Evolutionary conservation across 176 grass and related monocot genomes (phyloP).

Genomic region (Oryza coarctata): DNA sequence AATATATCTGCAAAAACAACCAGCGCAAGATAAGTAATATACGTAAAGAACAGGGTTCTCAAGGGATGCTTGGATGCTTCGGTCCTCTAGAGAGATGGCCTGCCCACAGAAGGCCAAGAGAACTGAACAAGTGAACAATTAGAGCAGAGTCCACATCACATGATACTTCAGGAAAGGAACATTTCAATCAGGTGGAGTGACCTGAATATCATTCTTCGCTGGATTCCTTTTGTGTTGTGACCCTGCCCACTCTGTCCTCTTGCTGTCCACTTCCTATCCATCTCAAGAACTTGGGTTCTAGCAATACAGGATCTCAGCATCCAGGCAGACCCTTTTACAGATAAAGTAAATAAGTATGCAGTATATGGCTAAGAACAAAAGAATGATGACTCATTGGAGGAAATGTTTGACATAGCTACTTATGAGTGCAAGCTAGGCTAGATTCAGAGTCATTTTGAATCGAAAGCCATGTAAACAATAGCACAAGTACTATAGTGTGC

Average conservation of each 20-base stretch:
- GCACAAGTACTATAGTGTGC: background rate
- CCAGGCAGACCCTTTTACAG: constrained; percentile 62
- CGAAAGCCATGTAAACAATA: background rate
- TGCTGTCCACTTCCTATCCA: constrained; percentile 61
- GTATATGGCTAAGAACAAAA: constrained; percentile 33
- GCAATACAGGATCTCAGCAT: constrained; percentile 55
- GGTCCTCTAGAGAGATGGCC: constrained; percentile 21
- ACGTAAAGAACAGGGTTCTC: constrained; percentile 7
- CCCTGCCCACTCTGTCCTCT: constrained; percentile 42
- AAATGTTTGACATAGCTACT: background rate
- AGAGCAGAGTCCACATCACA: constrained; percentile 36
- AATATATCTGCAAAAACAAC: constrained; percentile 48
- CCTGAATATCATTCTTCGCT: constrained; percentile 47
- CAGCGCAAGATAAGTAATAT: constrained; percentile 37
- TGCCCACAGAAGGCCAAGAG: constrained; percentile 17
- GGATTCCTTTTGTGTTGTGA: constrained; percentile 39
- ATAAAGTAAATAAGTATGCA: constrained; percentile 58
- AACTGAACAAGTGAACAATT: constrained; percentile 54
- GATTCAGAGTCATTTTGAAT: background rate
- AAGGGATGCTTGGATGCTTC: constrained; percentile 52
- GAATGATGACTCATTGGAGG: background rate
- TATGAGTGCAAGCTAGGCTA: background rate
- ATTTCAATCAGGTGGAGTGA: constrained; percentile 45
- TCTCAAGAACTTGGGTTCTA: constrained; percentile 48
- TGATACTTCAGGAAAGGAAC: constrained; percentile 33